These are phyloP conservation scores for Pseudogymnoascus sp. DNA, from an alignment of 2,329 filamentous ascomycete species.

Conservation along the genomic window DNA sequence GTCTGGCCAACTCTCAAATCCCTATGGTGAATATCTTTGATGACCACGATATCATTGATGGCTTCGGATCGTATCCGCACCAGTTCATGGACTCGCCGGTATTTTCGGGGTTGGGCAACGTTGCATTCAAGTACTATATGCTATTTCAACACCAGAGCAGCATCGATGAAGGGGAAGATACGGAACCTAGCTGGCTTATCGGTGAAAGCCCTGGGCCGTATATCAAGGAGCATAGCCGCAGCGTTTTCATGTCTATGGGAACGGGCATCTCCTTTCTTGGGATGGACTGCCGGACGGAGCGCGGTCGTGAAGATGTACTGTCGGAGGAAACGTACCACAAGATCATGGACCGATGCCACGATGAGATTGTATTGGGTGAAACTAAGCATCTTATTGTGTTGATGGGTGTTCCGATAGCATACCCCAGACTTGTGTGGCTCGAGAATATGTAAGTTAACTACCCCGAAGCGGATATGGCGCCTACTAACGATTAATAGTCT, in stretches of 20 bases:
- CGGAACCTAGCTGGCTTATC: conserved; percentile 87
- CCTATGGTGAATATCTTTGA: conserved; percentile 99
- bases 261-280: conserved; percentile 72
- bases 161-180: conserved; percentile 65
- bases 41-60: conserved; percentile 86
- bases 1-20: conserved; percentile 87
- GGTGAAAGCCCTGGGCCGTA: conserved; percentile 77
- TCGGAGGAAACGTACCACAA: conserved; percentile 74
- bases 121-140: conserved; percentile 98
- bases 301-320: conserved; percentile 74
- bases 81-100: conserved; percentile 86
- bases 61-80: conserved; percentile 87
- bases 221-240: conserved; percentile 77
- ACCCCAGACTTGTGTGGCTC: conserved; percentile 66
- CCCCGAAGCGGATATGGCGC: not conserved
- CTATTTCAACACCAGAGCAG: conserved; percentile 95
- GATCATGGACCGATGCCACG: conserved; percentile 77
- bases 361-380: conserved; percentile 72
- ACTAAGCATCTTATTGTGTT: conserved; percentile 87
- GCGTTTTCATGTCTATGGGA: conserved; percentile 76
- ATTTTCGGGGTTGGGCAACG: conserved; percentile 78
- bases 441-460: conserved; percentile 52
- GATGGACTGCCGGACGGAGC: conserved; percentile 84
- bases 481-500: conserved; percentile 44
- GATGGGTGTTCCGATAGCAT: conserved; percentile 74